These are phyloP conservation scores for Beauveria bassiana DNA, from an alignment of 2,329 filamentous ascomycete species.

Conservation along the genomic window DNA sequence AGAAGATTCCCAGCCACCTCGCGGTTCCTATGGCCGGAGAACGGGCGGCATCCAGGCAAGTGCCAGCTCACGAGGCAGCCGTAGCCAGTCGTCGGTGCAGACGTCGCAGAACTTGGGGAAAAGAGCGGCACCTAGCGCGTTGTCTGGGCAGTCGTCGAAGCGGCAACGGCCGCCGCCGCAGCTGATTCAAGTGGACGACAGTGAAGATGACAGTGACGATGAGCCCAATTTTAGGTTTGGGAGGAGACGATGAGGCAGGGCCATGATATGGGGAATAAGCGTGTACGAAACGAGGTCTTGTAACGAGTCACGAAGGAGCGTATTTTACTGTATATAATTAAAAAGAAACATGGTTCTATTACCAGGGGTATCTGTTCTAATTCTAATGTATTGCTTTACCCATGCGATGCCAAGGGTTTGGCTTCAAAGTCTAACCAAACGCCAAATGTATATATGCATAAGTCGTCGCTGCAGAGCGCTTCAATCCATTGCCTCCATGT, in stretches of 20 bases:
- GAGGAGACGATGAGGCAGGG: constrained; percentile 32
- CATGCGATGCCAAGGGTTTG: neutral
- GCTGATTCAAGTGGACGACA: constrained; percentile 28
- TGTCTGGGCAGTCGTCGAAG: constrained; percentile 22
- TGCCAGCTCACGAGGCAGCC: constrained; percentile 5
- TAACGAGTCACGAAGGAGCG: neutral
- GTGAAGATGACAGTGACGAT: constrained; percentile 46
- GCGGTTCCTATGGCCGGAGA: neutral
- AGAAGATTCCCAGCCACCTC: constrained; percentile 10
- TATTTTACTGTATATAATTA: neutral
- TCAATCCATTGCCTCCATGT: constrained; percentile 57
- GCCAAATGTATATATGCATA: neutral
- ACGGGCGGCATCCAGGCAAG: neutral
- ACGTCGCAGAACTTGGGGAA: constrained; percentile 24
- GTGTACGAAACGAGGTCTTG: neutral
- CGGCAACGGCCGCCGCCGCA: constrained; percentile 20
- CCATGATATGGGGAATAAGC: neutral
- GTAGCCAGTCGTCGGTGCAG: constrained; percentile 11
- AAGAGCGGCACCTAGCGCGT: constrained; percentile 24
- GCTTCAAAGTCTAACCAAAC: neutral
- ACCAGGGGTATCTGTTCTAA: constrained; percentile 4
- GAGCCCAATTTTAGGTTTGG: constrained; percentile 50
- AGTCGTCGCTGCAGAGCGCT: neutral
- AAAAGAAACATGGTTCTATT: constrained; percentile 2
- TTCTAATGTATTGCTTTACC: neutral